Percentiles rank a stretch among this genome's conserved stretches.
Evolutionary conservation across 2,329 filamentous ascomycete genomes (phyloP).

Genomic region (Zymoseptoria crescenta): DNA sequence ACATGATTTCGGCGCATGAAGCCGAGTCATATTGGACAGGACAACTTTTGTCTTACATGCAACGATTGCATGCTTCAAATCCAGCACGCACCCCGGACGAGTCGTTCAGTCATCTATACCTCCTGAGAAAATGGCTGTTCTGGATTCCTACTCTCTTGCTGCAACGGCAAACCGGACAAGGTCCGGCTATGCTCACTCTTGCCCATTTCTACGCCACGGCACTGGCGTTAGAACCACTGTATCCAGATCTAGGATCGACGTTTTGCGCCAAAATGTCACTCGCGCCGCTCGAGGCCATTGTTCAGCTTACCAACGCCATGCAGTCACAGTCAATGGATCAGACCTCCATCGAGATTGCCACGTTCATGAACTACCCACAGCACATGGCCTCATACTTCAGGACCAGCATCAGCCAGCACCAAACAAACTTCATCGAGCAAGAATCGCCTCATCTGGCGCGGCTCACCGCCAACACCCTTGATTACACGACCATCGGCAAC

Average conservation of each 20-base stretch:
- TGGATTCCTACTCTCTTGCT: constrained; percentile 86
- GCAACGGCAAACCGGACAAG: constrained; percentile 66
- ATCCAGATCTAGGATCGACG: constrained; percentile 81
- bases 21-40: constrained; percentile 43
- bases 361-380: constrained; percentile 40
- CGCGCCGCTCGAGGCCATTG: constrained; percentile 77
- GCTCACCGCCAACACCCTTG: constrained; percentile 18
- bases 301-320: constrained; percentile 63
- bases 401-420: constrained; percentile 17
- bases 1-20: constrained; percentile 37
- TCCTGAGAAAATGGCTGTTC: constrained; percentile 86
- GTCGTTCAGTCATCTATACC: constrained; percentile 83
- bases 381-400: constrained; percentile 38
- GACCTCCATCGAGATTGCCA: constrained; percentile 36
- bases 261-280: constrained; percentile 66
- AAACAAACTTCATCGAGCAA: constrained; percentile 7
- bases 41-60: constrained; percentile 41
- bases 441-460: constrained; percentile 8
- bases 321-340: constrained; percentile 40
- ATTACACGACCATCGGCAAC: constrained; percentile 33
- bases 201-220: constrained; percentile 88
- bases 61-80: constrained; percentile 35
- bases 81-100: constrained; percentile 55
- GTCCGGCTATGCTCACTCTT: constrained; percentile 72
- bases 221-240: constrained; percentile 79